A percentile compares a stretch with the other conserved stretches of the same genome.
Conservation (phyloP, 495 filamentous ascomycete species). For the Neurospora sp. region DNA sequence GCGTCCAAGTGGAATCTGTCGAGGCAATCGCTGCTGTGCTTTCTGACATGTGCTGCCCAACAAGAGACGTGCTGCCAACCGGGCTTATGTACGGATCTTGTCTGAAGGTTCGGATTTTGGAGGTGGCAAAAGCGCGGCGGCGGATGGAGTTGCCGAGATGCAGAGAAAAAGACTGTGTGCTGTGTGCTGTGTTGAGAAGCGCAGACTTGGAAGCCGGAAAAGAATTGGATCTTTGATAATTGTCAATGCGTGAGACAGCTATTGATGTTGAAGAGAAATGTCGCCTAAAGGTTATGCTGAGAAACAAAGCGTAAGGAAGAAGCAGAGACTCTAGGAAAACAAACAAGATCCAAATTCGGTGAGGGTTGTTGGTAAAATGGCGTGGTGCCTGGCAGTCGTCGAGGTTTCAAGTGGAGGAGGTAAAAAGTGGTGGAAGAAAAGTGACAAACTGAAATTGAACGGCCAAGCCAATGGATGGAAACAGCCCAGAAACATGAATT, state of each 20-base stretch:
- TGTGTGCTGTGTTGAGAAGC: not conserved
- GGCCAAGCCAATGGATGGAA: not conserved
- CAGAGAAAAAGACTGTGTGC: not conserved
- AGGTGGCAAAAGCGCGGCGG: not conserved
- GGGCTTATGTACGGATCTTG: not conserved
- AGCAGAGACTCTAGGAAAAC: not conserved
- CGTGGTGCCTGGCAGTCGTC: conserved; percentile 2
- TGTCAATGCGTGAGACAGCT: not conserved
- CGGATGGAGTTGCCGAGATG: not conserved
- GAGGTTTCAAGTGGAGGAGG: not conserved
- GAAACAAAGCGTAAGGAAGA: not conserved
- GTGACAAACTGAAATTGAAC: not conserved
- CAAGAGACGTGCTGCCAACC: not conserved
- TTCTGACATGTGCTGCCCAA: not conserved
- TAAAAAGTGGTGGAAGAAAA: not conserved
- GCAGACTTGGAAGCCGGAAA: not conserved
- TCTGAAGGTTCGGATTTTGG: not conserved
- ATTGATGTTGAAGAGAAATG: not conserved
- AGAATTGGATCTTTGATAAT: not conserved
- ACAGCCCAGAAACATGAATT: not conserved
- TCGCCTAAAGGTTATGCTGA: not conserved
- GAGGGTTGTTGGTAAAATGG: conserved; percentile 8
- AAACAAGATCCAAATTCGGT: not conserved
- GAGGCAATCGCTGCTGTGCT: not conserved
- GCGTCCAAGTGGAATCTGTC: not conserved